Evolutionary conservation across 805 yeast genomes (phyloP).

Genomic region (Ogataea philodendri): DNA sequence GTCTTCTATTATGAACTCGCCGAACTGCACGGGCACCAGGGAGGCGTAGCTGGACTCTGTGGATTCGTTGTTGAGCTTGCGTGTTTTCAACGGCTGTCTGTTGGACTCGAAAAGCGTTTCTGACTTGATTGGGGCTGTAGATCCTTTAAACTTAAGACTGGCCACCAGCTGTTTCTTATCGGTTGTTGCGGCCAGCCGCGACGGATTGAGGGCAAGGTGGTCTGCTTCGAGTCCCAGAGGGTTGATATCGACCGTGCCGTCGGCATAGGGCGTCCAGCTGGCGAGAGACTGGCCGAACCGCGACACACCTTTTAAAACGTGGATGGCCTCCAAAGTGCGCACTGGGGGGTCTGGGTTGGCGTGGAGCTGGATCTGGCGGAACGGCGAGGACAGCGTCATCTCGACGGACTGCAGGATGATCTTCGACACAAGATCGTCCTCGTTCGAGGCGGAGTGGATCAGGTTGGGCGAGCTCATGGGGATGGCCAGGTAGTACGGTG

Average conservation of each 20-base stretch:
- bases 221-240: conserved; percentile 50
- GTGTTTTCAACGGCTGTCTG: conserved; percentile 25
- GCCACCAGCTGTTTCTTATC: conserved; percentile 42
- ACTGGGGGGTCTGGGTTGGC: conserved; percentile 37
- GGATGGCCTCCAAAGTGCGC: conserved; percentile 53
- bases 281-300: conserved; percentile 64
- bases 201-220: conserved; percentile 40
- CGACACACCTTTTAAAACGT: conserved; percentile 58
- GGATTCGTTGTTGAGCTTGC: conserved; percentile 14
- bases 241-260: conserved; percentile 59
- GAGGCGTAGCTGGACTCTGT: conserved; percentile 43
- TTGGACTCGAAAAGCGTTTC: conserved; percentile 41
- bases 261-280: conserved; percentile 72
- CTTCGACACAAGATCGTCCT: conserved; percentile 45
- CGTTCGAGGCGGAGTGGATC: conserved; percentile 47
- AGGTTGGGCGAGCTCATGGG: conserved; percentile 67
- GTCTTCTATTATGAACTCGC: conserved; percentile 44
- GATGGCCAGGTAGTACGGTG: conserved; percentile 63
- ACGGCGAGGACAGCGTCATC: conserved; percentile 46
- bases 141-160: conserved; percentile 61
- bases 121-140: conserved; percentile 36
- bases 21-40: conserved; percentile 55
- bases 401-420: conserved; percentile 62
- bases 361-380: conserved; percentile 42
- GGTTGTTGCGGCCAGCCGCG: conserved; percentile 21